Conservation (phyloP, 345 rosid genomes). For the Acer negundo region DNA sequence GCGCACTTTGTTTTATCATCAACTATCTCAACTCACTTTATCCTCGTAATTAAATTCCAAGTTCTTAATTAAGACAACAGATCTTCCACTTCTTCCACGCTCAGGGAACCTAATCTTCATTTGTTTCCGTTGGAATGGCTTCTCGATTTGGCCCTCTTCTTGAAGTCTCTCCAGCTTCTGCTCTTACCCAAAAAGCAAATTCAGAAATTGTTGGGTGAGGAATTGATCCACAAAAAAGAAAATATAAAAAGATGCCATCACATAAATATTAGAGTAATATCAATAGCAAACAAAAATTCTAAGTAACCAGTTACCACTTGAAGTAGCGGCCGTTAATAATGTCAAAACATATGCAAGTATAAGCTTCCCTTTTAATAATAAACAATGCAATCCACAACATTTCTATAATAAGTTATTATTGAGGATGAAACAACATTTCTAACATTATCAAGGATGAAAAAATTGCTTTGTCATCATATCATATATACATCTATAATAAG, state of each 20-base stretch:
- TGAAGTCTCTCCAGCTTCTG: constrained; percentile 88
- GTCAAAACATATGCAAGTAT: not conserved
- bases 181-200: constrained; percentile 17
- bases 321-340: not conserved
- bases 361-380: not conserved
- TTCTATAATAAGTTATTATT: too few relatives aligned
- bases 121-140: constrained; percentile 87
- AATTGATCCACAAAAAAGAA: constrained; percentile 13
- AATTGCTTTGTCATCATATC: too few relatives aligned
- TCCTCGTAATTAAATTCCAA: constrained; percentile 75
- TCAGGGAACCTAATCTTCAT: constrained; percentile 97
- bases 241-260: not conserved
- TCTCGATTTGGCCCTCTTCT: constrained; percentile 83
- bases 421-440: too few relatives aligned
- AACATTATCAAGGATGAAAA: too few relatives aligned
- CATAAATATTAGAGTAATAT: not conserved
- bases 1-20: not conserved
- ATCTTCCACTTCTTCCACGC: constrained; percentile 90
- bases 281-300: not conserved
- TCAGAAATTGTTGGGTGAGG: not conserved
- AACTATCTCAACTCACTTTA: constrained; percentile 48
- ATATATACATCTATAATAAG: not conserved
- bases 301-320: not conserved
- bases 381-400: not conserved
- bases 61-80: constrained; percentile 62